Percentiles rank a stretch among this genome's conserved stretches.
These are phyloP conservation scores for Corrigiola litoralis DNA, from an alignment of 179 eudicot genomes.

Conservation along the genomic window DNA sequence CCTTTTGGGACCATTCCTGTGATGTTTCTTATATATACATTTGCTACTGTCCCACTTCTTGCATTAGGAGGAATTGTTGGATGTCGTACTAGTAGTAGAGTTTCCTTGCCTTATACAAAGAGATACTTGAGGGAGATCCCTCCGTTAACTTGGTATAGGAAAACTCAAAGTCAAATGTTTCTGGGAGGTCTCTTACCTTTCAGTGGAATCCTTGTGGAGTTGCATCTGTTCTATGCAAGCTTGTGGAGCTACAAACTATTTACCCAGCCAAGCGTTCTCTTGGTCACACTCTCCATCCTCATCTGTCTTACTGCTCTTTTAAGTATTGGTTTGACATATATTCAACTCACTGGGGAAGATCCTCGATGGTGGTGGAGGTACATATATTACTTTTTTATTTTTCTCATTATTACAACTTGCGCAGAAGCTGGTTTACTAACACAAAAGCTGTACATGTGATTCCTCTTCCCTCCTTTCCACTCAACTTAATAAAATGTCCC, in stretches of 20 bases:
- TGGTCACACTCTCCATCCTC: slow-evolving; percentile 48
- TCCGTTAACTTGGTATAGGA: slow-evolving; percentile 50
- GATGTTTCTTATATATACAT: slow-evolving; percentile 36
- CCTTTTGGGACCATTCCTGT: slow-evolving; percentile 61
- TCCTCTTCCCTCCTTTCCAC: neutral
- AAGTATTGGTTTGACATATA: slow-evolving; percentile 65
- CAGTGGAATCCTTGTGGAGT: slow-evolving; percentile 64
- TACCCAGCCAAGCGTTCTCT: slow-evolving; percentile 41
- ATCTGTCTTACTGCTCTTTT: slow-evolving; percentile 50
- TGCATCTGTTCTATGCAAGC: slow-evolving; percentile 64
- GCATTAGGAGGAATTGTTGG: slow-evolving; percentile 69
- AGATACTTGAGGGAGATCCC: slow-evolving; percentile 54
- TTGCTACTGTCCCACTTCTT: slow-evolving; percentile 49
- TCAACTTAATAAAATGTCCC: neutral
- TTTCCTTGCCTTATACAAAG: slow-evolving; percentile 45
- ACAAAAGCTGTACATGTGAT: too few relatives aligned
- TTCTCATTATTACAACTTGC: neutral
- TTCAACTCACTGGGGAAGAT: slow-evolving; percentile 67
- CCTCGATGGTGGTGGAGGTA: slow-evolving; percentile 95
- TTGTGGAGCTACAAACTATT: slow-evolving; percentile 77
- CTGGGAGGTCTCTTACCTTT: slow-evolving; percentile 72
- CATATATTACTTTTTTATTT: neutral
- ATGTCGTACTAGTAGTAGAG: slow-evolving; percentile 29
- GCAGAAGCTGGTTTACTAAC: neutral
- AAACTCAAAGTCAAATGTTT: slow-evolving; percentile 57